Evolutionary conservation across 768 basidiomycete genomes (phyloP).

Genomic region (Gloeostereum incarnatum): DNA sequence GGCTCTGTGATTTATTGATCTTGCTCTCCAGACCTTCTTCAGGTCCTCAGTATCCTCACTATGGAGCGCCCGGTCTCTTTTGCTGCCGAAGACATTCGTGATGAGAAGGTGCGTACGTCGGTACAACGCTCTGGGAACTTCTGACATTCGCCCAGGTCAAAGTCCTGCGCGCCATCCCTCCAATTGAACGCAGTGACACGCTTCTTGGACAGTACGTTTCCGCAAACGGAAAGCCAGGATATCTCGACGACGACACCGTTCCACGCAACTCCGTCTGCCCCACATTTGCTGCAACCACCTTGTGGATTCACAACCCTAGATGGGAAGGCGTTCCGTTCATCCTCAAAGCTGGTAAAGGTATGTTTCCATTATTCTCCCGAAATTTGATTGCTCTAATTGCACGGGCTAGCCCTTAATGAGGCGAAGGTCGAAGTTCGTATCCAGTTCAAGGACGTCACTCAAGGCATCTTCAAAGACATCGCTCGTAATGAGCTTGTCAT

Average conservation of each 20-base stretch:
- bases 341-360: slow-evolving; percentile 96
- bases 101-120: slow-evolving; percentile 73
- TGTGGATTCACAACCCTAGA: slow-evolving; percentile 90
- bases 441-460: slow-evolving; percentile 96
- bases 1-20: slow-evolving; percentile 11
- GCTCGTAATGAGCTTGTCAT: slow-evolving; percentile 96
- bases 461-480: slow-evolving; percentile 95
- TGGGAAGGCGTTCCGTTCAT: slow-evolving; percentile 99
- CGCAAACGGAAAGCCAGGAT: slow-evolving; percentile 94
- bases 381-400: slow-evolving; percentile 4
- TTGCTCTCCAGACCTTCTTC: slow-evolving; percentile 65
- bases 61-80: slow-evolving; percentile 99
- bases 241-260: slow-evolving; percentile 93
- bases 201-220: slow-evolving; percentile 92
- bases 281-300: slow-evolving; percentile 84
- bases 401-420: slow-evolving; percentile 86
- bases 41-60: slow-evolving; percentile 89
- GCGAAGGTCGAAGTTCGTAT: slow-evolving; percentile 97
- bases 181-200: slow-evolving; percentile 67
- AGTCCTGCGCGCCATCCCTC: slow-evolving; percentile 84
- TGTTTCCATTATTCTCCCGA: slow-evolving; percentile 12
- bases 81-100: slow-evolving; percentile 92
- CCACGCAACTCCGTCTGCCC: slow-evolving; percentile 89
- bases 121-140: slow-evolving; percentile 10
- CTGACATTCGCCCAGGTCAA: slow-evolving; percentile 61